Base-by-base conservation (phyloP, 257 asterid species). In the Pogostemon cablin region DNA sequence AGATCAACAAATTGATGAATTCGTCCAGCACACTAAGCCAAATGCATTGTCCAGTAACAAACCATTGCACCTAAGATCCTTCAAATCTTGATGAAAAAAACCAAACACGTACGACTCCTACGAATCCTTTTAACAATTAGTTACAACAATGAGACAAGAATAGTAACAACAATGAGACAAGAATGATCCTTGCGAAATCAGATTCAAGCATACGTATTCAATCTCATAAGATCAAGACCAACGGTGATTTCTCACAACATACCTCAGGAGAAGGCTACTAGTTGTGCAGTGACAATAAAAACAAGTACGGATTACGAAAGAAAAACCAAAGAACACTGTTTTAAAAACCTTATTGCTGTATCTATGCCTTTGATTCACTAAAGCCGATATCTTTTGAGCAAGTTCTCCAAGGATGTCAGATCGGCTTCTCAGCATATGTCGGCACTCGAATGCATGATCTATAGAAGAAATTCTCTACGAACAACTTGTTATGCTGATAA, bases 371-470 rank as follows among this genome's bases (percentile, higher is more conserved):
- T 17, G 53, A 32, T 20, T 38, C 10, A 48, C 66, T 39, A 32
- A 39, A 38, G 53, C 25, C 58, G 4, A 37, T 47, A 42, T 44
- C 8, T 32, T 40, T 40, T 60, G 11, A n/a, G 34, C 39, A 8
- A 17, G 32, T 60, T 66, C 48, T 53, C 77, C 9, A 32, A 35
- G 12, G 50, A 20, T 59, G 64, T 44, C 61, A 63, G 68, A 59
- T 67, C 52, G 11, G 65, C 40, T 37, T 11, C 58, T 41, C 65
- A 54, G 44, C 32, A 58, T n/a, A 17, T 44, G 25, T 7, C 52
- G 15, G 38, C 73, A 11, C 52, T 57, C 2, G 7, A 17, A n/a
- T 32, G 9, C 55, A 12, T 20, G 55, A 63, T 34, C 7, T 0
- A 25, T 25, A 3, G 69, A 52, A 60, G 41, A 7, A 53, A 11